Evolutionary conservation across 1,284 basidiomycete species (phyloP).

Genomic region (Meira miltonrushii): DNA sequence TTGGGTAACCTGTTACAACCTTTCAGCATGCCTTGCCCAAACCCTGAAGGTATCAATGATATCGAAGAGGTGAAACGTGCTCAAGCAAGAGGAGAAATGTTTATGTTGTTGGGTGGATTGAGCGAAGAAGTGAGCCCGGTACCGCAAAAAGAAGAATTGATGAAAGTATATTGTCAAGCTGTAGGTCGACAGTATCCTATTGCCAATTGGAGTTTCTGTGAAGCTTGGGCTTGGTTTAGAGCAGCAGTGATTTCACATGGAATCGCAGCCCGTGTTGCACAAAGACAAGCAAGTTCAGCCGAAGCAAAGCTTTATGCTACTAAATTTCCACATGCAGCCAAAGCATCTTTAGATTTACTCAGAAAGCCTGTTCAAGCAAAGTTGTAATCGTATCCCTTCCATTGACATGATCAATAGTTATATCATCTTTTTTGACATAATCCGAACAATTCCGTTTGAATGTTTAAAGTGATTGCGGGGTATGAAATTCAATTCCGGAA

Average conservation of each 20-base stretch:
- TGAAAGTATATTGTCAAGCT: conserved; percentile 68
- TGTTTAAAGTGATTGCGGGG: too few species aligned
- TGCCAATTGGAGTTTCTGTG: conserved; percentile 67
- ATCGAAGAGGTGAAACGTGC: conserved; percentile 12
- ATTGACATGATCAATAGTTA: too few species aligned
- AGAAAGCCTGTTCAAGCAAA: too few species aligned
- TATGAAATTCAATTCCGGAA: too few species aligned
- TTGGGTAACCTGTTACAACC: conserved; percentile 82
- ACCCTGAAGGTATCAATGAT: conserved; percentile 16
- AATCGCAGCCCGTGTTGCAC: conserved; percentile 79
- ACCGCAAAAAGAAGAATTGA: conserved; percentile 64
- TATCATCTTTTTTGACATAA: too few species aligned
- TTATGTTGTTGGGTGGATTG: conserved; percentile 53
- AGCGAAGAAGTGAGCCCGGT: conserved; percentile 58
- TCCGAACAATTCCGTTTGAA: too few species aligned
- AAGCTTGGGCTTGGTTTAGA: conserved; percentile 81
- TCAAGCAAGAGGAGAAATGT: conserved; percentile 18
- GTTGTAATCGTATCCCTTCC: too few species aligned
- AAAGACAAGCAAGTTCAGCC: conserved; percentile 72
- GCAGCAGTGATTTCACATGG: conserved; percentile 83
- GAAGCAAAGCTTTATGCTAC: conserved; percentile 40
- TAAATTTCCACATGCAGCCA: conserved; percentile 26
- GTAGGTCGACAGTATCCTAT: conserved; percentile 67
- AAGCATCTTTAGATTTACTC: neutral
- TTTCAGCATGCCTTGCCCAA: conserved; percentile 23